Conservation (phyloP, 192 early-diverging fungal species). For the Chytriomyces sp. region DNA sequence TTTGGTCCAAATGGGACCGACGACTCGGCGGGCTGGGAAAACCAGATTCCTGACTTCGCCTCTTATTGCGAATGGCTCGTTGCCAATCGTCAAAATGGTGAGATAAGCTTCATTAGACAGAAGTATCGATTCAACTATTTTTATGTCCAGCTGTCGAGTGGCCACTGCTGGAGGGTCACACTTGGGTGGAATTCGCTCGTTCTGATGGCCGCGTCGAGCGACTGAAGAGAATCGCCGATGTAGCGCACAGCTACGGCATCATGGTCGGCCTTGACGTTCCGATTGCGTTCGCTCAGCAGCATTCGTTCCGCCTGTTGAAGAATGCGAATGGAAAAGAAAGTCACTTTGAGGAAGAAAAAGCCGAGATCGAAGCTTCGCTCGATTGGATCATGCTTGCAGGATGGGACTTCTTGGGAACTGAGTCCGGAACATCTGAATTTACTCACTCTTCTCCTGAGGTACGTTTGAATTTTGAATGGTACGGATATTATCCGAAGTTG, state of each 20-base stretch:
- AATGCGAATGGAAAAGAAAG: background rate
- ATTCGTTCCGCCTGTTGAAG: constrained; percentile 29
- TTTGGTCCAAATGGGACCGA: constrained; percentile 6
- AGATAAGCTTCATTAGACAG: background rate
- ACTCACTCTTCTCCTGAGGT: constrained; percentile 29
- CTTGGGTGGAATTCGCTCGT: constrained; percentile 23
- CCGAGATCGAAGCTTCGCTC: constrained; percentile 24
- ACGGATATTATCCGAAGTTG: no score
- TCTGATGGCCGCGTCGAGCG: constrained; percentile 13
- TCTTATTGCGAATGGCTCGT: constrained; percentile 29
- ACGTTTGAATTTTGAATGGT: no score
- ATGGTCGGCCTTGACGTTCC: constrained; percentile 28
- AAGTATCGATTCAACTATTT: background rate
- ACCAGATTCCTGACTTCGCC: constrained; percentile 22
- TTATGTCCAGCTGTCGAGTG: constrained; percentile 12
- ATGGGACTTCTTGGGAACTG: constrained; percentile 34
- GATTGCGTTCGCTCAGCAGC: constrained; percentile 35
- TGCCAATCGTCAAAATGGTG: constrained; percentile 29
- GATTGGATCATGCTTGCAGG: constrained; percentile 31
- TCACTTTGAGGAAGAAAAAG: constrained; percentile 23
- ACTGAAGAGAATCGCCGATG: constrained; percentile 17
- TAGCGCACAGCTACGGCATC: constrained; percentile 21
- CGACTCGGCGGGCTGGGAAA: constrained; percentile 23
- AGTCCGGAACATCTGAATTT: constrained; percentile 34
- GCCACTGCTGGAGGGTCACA: constrained; percentile 25